Evolutionary conservation across 2,329 filamentous ascomycete genomes (phyloP).

Genomic region (Aureobasidium melanogenum): DNA sequence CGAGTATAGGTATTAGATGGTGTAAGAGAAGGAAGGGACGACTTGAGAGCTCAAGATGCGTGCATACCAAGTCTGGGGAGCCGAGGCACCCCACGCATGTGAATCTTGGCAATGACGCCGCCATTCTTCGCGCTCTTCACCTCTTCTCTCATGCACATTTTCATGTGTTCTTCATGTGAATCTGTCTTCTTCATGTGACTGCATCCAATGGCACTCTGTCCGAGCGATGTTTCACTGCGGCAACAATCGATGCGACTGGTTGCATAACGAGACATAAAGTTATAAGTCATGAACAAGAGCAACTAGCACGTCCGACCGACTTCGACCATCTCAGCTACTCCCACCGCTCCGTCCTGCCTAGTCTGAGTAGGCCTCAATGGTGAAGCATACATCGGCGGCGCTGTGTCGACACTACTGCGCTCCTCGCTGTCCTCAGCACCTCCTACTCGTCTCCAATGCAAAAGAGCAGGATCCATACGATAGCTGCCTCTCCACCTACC

Average conservation of each 20-base stretch:
- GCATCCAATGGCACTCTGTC: background rate
- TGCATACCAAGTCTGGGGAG: conserved; percentile 3
- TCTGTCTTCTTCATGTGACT: background rate
- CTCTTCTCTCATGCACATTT: background rate
- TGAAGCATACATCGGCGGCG: conserved; percentile 3
- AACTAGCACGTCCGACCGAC: background rate
- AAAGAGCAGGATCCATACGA: background rate
- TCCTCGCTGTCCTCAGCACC: background rate
- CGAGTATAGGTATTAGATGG: background rate
- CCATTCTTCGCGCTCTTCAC: background rate
- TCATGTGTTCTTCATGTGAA: background rate
- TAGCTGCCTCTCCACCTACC: background rate
- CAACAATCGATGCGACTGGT: background rate
- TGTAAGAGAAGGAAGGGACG: background rate
- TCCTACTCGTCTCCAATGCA: conserved; percentile 3
- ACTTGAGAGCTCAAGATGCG: background rate
- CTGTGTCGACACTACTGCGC: background rate
- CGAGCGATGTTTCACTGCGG: background rate
- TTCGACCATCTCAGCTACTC: background rate
- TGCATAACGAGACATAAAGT: background rate
- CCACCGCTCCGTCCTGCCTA: background rate
- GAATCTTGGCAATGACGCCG: conserved; percentile 6
- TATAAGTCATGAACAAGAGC: background rate
- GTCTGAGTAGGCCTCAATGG: background rate
- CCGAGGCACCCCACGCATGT: background rate